Evolutionary conservation across 495 filamentous ascomycete species (phyloP).

Genomic region (Aspergillus saccharolyticus): DNA sequence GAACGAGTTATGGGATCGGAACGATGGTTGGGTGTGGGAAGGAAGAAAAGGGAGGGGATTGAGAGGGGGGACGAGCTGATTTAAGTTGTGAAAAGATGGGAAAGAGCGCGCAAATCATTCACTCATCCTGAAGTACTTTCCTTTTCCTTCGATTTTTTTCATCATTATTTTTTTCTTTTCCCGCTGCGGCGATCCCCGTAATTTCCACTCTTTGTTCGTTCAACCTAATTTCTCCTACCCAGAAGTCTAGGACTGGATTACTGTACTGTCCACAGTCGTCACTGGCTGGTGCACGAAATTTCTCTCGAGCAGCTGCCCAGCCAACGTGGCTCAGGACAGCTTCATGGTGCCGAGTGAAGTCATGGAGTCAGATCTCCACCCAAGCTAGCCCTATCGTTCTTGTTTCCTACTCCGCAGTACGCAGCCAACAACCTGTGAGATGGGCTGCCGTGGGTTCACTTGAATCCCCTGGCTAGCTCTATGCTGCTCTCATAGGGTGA

Average conservation of each 20-base stretch:
- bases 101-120: conserved; percentile 7
- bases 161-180: neutral
- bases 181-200: neutral
- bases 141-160: conserved; percentile 1
- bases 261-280: conserved; percentile 11
- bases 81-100: conserved; percentile 13
- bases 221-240: neutral
- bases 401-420: neutral
- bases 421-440: conserved; percentile 1
- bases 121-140: neutral
- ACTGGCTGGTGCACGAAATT: conserved; percentile 2
- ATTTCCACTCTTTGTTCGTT: neutral
- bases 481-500: neutral
- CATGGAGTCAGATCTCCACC: conserved; percentile 4
- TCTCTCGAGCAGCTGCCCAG: conserved; percentile 3
- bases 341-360: conserved; percentile 1
- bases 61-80: conserved; percentile 7
- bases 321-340: conserved; percentile 10
- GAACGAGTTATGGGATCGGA: neutral
- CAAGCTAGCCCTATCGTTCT: neutral
- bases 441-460: neutral
- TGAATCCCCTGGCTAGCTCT: conserved; percentile 1
- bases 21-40: conserved; percentile 2
- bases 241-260: neutral
- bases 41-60: neutral